phyloP scores from a whole-genome alignment of 208 protist species.

The Chromosphaera perkinsii region DNA sequence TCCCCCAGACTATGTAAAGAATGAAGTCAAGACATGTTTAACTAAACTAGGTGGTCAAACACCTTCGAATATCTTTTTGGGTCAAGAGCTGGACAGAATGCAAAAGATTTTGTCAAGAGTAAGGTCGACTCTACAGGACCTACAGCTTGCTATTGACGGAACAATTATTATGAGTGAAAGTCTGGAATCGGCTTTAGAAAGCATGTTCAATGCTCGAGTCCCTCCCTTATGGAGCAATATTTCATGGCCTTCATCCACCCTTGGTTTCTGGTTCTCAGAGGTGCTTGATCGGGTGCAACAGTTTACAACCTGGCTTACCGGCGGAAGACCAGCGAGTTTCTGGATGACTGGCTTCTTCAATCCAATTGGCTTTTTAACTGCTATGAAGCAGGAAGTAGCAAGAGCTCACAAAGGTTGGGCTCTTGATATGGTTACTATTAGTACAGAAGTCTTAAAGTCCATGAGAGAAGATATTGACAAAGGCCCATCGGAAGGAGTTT shows the following conservation, averaged over 20 bases:
- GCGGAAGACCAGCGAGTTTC: constrained; percentile 81
- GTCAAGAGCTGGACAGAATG: constrained; percentile 90
- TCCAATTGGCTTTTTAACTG: constrained; percentile 92
- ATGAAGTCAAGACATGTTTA: too few species aligned
- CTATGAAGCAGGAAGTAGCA: constrained; percentile 88
- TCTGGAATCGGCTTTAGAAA: constrained; percentile 84
- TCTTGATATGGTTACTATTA: constrained; percentile 88
- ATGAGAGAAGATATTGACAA: constrained; percentile 66
- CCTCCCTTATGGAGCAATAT: constrained; percentile 79
- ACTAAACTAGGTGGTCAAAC: constrained; percentile 55
- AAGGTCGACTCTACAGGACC: constrained; percentile 76
- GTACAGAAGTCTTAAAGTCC: constrained; percentile 74
- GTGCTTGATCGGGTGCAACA: constrained; percentile 87
- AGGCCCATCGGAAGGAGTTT: constrained; percentile 80
- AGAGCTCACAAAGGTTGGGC: constrained; percentile 77
- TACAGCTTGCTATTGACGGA: too few species aligned
- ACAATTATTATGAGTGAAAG: constrained; percentile 87
- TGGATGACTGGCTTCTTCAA: constrained; percentile 98
- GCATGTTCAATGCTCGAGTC: constrained; percentile 88
- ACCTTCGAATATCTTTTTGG: constrained; percentile 88
- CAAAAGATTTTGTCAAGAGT: constrained; percentile 69
- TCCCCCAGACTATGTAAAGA: too few species aligned
- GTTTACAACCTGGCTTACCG: constrained; percentile 74
- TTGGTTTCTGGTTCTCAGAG: constrained; percentile 91
- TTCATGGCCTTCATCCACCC: constrained; percentile 86